Base-by-base conservation (phyloP, 768 basidiomycete species). In the Pleurotus ostreatus region DNA sequence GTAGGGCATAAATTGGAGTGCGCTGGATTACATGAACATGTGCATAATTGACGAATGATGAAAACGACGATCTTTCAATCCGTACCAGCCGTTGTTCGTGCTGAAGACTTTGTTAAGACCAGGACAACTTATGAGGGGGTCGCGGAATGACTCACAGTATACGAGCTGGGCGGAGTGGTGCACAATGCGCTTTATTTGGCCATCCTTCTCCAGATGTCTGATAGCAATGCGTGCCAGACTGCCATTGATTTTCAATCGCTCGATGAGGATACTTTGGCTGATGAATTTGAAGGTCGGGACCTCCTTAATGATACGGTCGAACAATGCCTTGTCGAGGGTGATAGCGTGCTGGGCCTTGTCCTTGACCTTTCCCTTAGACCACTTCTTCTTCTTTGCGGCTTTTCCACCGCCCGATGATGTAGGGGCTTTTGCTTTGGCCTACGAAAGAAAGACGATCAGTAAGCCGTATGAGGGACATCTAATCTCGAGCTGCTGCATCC, bases 311-410 rank as follows among this genome's bases (percentile, higher is more conserved):
- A 97, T 94, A 68, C 92, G 90, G 78, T 94, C 92, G 75, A 74
- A 96, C 65, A 88, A 90, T 55, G 86, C 63, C 81, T 98, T 96
- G 82, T 98, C 96, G 68, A 96, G 86, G 64, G 86, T 79, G 74
- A 98, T 94, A 66, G 92, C 83, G 84, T 98, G 95, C 70, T 92
- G 87, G 68, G 96, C 93, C 88, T 98, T 99, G 80, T 99, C 97
- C 89, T 99, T 99, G 75, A 99, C 97, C 80, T 98, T 98, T 72
- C 97, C 97, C 84, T 98, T 98, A 66, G 93, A 97, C 95, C 95
- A 98, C 85, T 98, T 98, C 92, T 98, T 98, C 85, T 98, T 98
- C 85, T 98, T 98, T 61, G 91, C 92, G 68, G 89, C 77, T 74
- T 94, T 94, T 70, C 90, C 88, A 63, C 89, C 87, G 62, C 83